Percentiles rank a stretch among this genome's conserved stretches.
phyloP scores from a whole-genome alignment of 257 asterid genomes.

The Solanum sejunctum region DNA sequence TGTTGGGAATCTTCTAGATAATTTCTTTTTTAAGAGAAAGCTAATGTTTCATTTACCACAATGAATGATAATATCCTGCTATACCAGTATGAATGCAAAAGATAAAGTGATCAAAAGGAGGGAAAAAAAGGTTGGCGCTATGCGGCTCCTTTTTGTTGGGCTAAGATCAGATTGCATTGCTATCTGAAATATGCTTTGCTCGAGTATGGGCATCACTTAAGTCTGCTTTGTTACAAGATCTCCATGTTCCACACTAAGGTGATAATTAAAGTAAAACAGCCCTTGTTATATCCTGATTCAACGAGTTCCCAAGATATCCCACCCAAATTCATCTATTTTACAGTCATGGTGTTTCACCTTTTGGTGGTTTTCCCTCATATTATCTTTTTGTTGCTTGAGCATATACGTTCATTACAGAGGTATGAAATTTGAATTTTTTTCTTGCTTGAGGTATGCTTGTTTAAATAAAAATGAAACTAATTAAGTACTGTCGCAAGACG shows the following conservation, averaged over 20 bases:
- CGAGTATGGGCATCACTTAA: not conserved
- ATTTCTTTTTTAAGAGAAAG: not conserved
- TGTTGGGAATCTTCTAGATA: not conserved
- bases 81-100: not conserved
- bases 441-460: not conserved
- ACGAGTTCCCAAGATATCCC: not conserved
- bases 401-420: not conserved
- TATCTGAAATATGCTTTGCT: not conserved
- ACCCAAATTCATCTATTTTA: not conserved
- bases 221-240: not conserved
- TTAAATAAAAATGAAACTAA: not conserved
- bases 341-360: not conserved
- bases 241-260: not conserved
- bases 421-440: not conserved
- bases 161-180: not conserved
- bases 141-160: not conserved
- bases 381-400: not conserved
- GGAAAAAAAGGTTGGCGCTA: not conserved
- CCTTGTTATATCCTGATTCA: not conserved
- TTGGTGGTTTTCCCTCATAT: not conserved
- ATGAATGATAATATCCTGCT: not conserved
- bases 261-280: not conserved
- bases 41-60: not conserved
- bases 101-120: not conserved
- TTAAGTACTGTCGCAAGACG: not conserved